Conservation (phyloP, 2,329 filamentous ascomycete species). For the Daldinia eschscholtzii region DNA sequence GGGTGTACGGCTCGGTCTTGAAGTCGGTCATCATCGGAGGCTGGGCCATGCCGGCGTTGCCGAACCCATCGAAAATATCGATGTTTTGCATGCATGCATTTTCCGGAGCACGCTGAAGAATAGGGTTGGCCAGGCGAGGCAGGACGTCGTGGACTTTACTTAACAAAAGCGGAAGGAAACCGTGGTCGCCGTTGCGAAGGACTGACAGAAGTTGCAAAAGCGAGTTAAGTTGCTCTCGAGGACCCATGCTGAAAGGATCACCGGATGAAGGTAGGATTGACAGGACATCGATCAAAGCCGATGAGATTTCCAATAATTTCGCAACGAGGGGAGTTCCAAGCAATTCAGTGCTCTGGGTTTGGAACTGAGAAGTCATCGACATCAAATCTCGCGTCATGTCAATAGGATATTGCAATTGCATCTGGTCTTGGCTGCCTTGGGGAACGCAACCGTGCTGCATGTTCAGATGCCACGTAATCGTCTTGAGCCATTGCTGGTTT, state of each 20-base stretch:
- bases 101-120: conserved; percentile 71
- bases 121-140: conserved; percentile 71
- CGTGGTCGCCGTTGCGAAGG: conserved; percentile 80
- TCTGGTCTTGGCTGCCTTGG: conserved; percentile 62
- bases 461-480: conserved; percentile 72
- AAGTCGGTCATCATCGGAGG: conserved; percentile 61
- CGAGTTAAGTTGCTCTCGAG: conserved; percentile 79
- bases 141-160: conserved; percentile 81
- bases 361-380: conserved; percentile 77
- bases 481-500: conserved; percentile 75
- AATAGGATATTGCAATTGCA: conserved; percentile 74
- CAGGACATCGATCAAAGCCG: conserved; percentile 79
- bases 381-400: conserved; percentile 73
- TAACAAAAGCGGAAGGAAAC: conserved; percentile 81
- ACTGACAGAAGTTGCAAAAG: conserved; percentile 75
- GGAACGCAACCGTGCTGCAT: conserved; percentile 67
- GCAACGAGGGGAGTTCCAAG: conserved; percentile 82
- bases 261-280: conserved; percentile 71
- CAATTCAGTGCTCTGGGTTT: conserved; percentile 78
- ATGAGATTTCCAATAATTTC: conserved; percentile 83
- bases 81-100: conserved; percentile 60
- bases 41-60: conserved; percentile 71
- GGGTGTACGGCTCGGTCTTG: conserved; percentile 58
- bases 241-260: conserved; percentile 73
- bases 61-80: conserved; percentile 76